A percentile compares a stretch with the other conserved stretches of the same genome.
Conservation (phyloP, 495 filamentous ascomycete species). For the Cudoniella acicularis region DNA sequence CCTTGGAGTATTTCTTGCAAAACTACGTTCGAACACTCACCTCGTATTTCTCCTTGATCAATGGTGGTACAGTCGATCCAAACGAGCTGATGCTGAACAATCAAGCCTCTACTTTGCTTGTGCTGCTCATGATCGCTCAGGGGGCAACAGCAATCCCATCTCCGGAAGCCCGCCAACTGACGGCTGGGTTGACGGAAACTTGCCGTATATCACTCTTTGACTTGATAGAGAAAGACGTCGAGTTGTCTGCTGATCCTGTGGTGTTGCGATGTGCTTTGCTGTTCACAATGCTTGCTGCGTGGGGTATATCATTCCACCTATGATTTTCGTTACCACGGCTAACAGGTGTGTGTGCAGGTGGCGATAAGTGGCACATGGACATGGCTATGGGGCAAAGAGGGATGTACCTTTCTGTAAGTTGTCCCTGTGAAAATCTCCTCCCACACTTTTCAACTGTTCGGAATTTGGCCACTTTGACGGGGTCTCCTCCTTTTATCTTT, state of each 20-base stretch:
- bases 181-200: conserved; percentile 59
- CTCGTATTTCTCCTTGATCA: conserved; percentile 53
- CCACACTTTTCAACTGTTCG: too few relatives aligned
- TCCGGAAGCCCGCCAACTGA: conserved; percentile 53
- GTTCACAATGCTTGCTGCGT: conserved; percentile 56
- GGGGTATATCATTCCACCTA: conserved; percentile 31
- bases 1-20: conserved; percentile 57
- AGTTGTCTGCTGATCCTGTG: conserved; percentile 54
- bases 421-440: not conserved
- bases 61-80: conserved; percentile 48
- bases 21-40: conserved; percentile 55
- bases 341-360: conserved; percentile 27
- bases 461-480: not conserved
- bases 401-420: conserved; percentile 60
- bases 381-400: conserved; percentile 65
- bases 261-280: conserved; percentile 57
- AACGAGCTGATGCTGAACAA: conserved; percentile 58
- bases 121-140: conserved; percentile 63
- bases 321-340: not conserved
- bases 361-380: conserved; percentile 70
- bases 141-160: conserved; percentile 55
- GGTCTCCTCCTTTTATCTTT: not conserved
- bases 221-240: conserved; percentile 60
- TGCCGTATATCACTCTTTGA: conserved; percentile 64
- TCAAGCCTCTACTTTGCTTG: conserved; percentile 52